Percentiles rank a stretch among this genome's conserved stretches.
phyloP scores from a whole-genome alignment of 2,329 filamentous ascomycete genomes.

The Beauveria sp. region DNA sequence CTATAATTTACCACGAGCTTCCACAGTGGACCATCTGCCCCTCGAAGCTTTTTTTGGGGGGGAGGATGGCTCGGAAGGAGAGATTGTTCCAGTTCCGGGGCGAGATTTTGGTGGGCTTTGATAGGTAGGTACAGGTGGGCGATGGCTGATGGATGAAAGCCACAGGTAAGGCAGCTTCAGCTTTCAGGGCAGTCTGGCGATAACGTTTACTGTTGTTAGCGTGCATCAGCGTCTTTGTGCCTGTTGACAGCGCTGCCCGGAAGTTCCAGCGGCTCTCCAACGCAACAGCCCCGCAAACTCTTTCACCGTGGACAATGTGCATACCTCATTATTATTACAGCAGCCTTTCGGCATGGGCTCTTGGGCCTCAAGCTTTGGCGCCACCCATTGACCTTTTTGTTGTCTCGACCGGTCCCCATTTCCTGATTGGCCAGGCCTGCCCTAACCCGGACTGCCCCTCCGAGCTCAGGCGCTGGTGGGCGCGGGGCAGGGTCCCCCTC shows the following conservation, averaged over 20 bases:
- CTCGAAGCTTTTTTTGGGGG: conserved; percentile 11
- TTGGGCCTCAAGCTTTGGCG: neutral
- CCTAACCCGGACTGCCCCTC: conserved; percentile 8
- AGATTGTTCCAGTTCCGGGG: conserved; percentile 12
- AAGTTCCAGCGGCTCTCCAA: neutral
- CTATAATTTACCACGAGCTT: conserved; percentile 12
- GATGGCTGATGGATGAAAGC: too few species aligned
- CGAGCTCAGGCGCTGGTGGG: neutral
- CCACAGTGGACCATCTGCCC: conserved; percentile 12
- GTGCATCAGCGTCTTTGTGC: neutral
- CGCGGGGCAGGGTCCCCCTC: conserved; percentile 11
- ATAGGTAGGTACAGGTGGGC: too few species aligned
- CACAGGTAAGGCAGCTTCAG: too few species aligned
- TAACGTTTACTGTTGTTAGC: neutral
- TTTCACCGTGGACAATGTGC: too few species aligned
- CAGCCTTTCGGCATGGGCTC: neutral
- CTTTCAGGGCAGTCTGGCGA: neutral
- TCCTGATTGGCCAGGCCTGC: conserved; percentile 8
- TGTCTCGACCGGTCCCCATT: neutral
- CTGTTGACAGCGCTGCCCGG: neutral
- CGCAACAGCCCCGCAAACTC: neutral
- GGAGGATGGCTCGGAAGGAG: neutral
- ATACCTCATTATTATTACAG: too few species aligned
- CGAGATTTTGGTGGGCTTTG: neutral
- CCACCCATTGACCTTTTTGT: neutral